These are phyloP conservation scores for Cercospora zeae-maydis DNA, from an alignment of 2,329 filamentous ascomycete genomes.

Conservation along the genomic window DNA sequence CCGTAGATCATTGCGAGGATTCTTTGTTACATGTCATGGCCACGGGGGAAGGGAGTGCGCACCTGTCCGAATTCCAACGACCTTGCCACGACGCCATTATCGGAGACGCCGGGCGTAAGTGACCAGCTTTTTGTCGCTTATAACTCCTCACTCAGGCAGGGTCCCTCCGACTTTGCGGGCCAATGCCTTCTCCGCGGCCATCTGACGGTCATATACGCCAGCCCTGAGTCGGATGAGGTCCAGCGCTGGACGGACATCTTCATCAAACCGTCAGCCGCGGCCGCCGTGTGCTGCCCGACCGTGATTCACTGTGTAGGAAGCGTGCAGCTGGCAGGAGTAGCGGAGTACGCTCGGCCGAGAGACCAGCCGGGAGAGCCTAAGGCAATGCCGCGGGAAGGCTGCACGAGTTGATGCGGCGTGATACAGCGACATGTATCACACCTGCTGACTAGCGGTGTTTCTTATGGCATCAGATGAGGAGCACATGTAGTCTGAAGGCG, in stretches of 20 bases:
- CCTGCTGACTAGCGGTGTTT: background rate
- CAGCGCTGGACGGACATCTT: background rate
- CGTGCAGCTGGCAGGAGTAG: background rate
- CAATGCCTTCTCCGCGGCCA: background rate
- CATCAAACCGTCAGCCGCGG: background rate
- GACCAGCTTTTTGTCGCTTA: background rate
- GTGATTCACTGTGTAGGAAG: background rate
- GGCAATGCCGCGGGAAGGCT: background rate
- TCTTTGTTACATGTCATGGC: constrained; percentile 6
- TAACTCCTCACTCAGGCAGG: background rate
- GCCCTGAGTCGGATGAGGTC: background rate
- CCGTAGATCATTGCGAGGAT: constrained; percentile 1
- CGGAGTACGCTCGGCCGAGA: background rate
- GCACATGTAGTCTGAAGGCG: too few relatives aligned
- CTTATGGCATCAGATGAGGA: too few relatives aligned
- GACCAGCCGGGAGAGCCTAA: background rate
- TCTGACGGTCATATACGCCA: background rate
- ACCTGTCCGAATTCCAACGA: background rate
- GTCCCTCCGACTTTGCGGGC: background rate
- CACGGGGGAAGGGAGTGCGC: background rate
- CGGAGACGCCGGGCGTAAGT: background rate
- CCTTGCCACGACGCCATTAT: constrained; percentile 1
- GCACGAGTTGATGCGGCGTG: background rate
- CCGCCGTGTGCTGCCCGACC: background rate
- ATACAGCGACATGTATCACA: background rate